Conservation (phyloP, 768 basidiomycete species). For the Tephrocybe sp. region DNA sequence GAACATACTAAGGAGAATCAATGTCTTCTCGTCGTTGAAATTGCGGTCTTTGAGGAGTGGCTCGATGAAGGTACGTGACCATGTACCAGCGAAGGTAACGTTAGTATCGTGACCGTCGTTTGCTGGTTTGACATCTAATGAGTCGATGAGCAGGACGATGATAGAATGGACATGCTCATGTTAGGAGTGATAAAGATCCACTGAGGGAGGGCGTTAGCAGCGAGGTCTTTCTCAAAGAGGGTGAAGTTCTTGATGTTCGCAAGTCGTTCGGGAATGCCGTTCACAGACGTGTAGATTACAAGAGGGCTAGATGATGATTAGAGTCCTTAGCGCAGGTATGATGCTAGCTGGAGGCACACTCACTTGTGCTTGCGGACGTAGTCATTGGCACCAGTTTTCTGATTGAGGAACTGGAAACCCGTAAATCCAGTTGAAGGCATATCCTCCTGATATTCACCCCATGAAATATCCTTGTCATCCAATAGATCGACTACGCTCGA, state of each 20-base stretch:
- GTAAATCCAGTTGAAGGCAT: slow-evolving; percentile 49
- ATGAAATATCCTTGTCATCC: slow-evolving; percentile 53
- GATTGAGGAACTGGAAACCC: slow-evolving; percentile 31
- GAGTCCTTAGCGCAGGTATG: background rate
- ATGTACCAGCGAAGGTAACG: slow-evolving; percentile 42
- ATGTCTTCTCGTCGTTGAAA: slow-evolving; percentile 53
- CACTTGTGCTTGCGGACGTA: slow-evolving; percentile 32
- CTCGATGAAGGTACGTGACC: slow-evolving; percentile 47
- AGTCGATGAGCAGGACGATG: background rate
- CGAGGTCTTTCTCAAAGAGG: slow-evolving; percentile 55
- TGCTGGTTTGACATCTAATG: slow-evolving; percentile 18
- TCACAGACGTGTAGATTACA: slow-evolving; percentile 50
- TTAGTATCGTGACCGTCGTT: slow-evolving; percentile 64
- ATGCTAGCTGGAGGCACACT: background rate
- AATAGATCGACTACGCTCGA: slow-evolving; percentile 60
- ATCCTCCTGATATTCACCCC: slow-evolving; percentile 62
- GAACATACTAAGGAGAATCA: slow-evolving; percentile 45
- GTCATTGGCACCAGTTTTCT: slow-evolving; percentile 21
- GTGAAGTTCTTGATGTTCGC: slow-evolving; percentile 57
- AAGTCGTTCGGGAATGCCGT: slow-evolving; percentile 36
- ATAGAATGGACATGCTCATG: slow-evolving; percentile 25
- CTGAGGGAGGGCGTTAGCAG: slow-evolving; percentile 47
- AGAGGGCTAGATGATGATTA: slow-evolving; percentile 28
- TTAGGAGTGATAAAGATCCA: slow-evolving; percentile 67
- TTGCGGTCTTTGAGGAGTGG: slow-evolving; percentile 46